These are phyloP conservation scores for Hygrocybe coccinea DNA, from an alignment of 768 basidiomycete species.

Conservation along the genomic window DNA sequence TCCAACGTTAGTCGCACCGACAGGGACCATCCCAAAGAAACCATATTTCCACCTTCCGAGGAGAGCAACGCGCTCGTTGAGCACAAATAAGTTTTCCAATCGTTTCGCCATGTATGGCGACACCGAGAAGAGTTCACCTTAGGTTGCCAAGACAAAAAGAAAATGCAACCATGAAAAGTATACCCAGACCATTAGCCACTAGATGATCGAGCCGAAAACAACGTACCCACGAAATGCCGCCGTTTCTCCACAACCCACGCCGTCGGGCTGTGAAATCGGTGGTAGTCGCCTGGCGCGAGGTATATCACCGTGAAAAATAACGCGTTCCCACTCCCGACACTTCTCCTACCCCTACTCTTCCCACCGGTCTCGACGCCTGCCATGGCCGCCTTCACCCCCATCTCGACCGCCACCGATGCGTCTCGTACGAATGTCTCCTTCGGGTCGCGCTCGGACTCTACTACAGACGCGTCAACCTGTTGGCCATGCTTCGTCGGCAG, in stretches of 20 bases:
- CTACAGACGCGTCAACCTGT: conserved; percentile 72
- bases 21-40: conserved; percentile 96
- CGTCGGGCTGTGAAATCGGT: conserved; percentile 93
- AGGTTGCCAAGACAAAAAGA: neutral
- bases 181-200: neutral
- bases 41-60: conserved; percentile 93
- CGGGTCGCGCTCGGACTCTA: conserved; percentile 46
- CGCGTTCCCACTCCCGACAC: conserved; percentile 61
- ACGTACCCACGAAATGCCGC: conserved; percentile 84
- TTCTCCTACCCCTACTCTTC: conserved; percentile 25
- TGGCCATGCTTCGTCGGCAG: conserved; percentile 56
- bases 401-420: conserved; percentile 63
- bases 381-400: conserved; percentile 51
- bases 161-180: neutral
- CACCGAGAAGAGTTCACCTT: conserved; percentile 92
- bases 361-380: conserved; percentile 21
- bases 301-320: conserved; percentile 95
- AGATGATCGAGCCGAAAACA: neutral
- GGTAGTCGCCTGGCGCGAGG: conserved; percentile 97
- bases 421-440: conserved; percentile 62
- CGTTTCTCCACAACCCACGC: conserved; percentile 97
- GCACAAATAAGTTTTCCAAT: conserved; percentile 86
- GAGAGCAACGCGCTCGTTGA: conserved; percentile 97
- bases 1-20: conserved; percentile 97
- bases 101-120: conserved; percentile 94